Percentiles rank a stretch among this genome's conserved stretches.
Conservation (phyloP, 371 early-diverging fungal species). For the Basidiobolus meristosporus region DNA sequence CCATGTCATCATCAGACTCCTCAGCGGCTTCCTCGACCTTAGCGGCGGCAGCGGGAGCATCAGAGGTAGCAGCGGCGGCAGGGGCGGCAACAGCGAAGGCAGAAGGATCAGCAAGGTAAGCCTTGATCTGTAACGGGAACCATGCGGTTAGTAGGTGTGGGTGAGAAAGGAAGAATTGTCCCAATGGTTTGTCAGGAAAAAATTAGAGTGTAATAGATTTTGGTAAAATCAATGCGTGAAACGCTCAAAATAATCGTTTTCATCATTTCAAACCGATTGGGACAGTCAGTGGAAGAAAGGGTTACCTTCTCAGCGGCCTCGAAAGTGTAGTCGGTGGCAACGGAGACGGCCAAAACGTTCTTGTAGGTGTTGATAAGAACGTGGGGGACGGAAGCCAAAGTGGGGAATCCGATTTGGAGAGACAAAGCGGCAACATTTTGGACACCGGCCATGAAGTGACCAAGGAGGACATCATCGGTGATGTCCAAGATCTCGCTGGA, state of each 20-base stretch:
- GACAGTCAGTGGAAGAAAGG: slow-evolving; percentile 2
- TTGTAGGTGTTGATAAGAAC: slow-evolving; percentile 91
- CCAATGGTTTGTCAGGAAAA: slow-evolving; percentile 33
- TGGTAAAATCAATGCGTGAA: too few relatives aligned
- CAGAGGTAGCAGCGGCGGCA: slow-evolving; percentile 26
- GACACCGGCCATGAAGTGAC: slow-evolving; percentile 64
- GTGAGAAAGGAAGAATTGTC: not conserved
- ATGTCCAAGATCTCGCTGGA: slow-evolving; percentile 84
- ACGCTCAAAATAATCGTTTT: too few relatives aligned
- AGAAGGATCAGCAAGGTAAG: slow-evolving; percentile 71
- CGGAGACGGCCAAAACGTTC: slow-evolving; percentile 79
- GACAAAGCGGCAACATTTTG: slow-evolving; percentile 85
- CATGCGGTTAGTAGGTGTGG: not conserved
- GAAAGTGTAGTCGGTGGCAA: slow-evolving; percentile 90
- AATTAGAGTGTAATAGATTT: slow-evolving; percentile 73
- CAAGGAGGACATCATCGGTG: slow-evolving; percentile 65
- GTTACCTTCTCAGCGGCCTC: slow-evolving; percentile 72
- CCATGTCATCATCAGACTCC: slow-evolving; percentile 51
- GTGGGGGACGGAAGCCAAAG: slow-evolving; percentile 96
- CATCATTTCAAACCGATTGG: slow-evolving; percentile 4
- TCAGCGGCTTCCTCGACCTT: slow-evolving; percentile 36
- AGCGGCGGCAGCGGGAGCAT: slow-evolving; percentile 17
- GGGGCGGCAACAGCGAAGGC: slow-evolving; percentile 59
- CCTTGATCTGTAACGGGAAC: slow-evolving; percentile 46
- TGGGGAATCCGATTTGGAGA: slow-evolving; percentile 83